Evolutionary conservation across 148 eudicot genomes (phyloP).

Genomic region (Gaultheria prostrata): DNA sequence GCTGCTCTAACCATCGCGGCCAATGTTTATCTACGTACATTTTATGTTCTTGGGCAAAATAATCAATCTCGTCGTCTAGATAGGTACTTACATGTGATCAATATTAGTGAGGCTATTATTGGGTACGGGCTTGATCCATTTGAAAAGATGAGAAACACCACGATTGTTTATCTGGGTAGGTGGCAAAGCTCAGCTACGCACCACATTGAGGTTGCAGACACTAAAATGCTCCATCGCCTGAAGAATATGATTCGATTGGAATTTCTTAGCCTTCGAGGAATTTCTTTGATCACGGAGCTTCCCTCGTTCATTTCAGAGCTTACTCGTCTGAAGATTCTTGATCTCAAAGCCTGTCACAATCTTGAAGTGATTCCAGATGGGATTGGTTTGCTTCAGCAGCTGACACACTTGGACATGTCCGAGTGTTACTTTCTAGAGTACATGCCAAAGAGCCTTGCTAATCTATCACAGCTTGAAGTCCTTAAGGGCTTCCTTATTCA

Average conservation of each 20-base stretch:
- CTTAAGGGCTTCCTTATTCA: conserved; percentile 46
- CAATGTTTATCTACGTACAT: conserved; percentile 9
- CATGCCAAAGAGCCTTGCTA: conserved; percentile 38
- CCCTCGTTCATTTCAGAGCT: conserved; percentile 31
- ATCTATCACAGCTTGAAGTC: conserved; percentile 36
- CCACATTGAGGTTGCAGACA: conserved; percentile 41
- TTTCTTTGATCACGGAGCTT: conserved; percentile 39
- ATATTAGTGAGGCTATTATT: conserved; percentile 30
- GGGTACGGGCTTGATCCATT: conserved; percentile 28
- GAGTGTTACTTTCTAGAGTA: conserved; percentile 43
- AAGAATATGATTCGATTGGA: conserved; percentile 21
- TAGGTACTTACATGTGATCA: conserved; percentile 20
- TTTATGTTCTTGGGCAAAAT: neutral
- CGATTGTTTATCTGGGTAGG: conserved; percentile 46
- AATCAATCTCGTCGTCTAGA: neutral
- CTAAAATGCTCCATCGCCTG: conserved; percentile 25
- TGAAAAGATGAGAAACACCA: conserved; percentile 30
- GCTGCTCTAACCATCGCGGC: neutral
- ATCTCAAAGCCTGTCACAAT: conserved; percentile 46
- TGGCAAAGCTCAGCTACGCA: conserved; percentile 33
- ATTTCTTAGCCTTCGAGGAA: conserved; percentile 47
- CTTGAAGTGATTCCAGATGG: conserved; percentile 37
- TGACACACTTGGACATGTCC: conserved; percentile 53
- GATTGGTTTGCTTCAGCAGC: conserved; percentile 34
- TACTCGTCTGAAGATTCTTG: conserved; percentile 31